Evolutionary conservation across 306 rosid genomes (phyloP).

Genomic region (Arachis hypogaea): DNA sequence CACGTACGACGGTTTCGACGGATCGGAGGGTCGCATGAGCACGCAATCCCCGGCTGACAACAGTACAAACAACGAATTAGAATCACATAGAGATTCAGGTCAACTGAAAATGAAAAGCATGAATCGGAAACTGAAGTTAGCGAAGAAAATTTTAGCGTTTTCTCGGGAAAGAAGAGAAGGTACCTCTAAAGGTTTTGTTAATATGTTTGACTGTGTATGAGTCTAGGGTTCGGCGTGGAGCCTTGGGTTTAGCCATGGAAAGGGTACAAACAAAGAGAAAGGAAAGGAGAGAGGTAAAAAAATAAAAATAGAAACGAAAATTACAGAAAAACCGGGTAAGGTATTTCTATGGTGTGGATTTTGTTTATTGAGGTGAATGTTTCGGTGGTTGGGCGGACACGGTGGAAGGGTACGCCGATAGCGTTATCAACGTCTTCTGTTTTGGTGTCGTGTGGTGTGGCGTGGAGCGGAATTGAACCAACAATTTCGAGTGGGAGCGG

Average conservation of each 20-base stretch:
- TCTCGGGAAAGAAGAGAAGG: slow-evolving; percentile 10
- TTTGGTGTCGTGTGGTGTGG: neutral
- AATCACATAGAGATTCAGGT: neutral
- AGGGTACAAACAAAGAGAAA: neutral
- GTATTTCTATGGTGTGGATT: neutral
- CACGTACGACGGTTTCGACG: slow-evolving; percentile 83
- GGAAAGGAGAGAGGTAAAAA: slow-evolving; percentile 11
- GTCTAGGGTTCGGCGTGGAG: slow-evolving; percentile 92
- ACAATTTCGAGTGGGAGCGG: neutral
- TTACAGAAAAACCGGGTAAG: neutral
- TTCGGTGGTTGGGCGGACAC: slow-evolving; percentile 29
- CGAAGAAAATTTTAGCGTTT: neutral
- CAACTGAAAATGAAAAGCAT: too few relatives aligned
- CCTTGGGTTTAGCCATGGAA: slow-evolving; percentile 84
- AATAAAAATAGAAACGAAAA: slow-evolving; percentile 13
- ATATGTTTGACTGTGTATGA: slow-evolving; percentile 89
- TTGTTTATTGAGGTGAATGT: neutral
- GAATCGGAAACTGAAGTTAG: neutral
- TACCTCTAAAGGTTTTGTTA: slow-evolving; percentile 76
- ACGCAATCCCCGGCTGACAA: slow-evolving; percentile 87
- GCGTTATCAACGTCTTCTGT: neutral
- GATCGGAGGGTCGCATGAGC: slow-evolving; percentile 87
- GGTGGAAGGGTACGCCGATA: neutral
- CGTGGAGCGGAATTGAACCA: neutral
- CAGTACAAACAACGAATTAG: neutral